phyloP scores from a whole-genome alignment of 805 yeast genomes.

The Brettanomyces bruxellensis region DNA sequence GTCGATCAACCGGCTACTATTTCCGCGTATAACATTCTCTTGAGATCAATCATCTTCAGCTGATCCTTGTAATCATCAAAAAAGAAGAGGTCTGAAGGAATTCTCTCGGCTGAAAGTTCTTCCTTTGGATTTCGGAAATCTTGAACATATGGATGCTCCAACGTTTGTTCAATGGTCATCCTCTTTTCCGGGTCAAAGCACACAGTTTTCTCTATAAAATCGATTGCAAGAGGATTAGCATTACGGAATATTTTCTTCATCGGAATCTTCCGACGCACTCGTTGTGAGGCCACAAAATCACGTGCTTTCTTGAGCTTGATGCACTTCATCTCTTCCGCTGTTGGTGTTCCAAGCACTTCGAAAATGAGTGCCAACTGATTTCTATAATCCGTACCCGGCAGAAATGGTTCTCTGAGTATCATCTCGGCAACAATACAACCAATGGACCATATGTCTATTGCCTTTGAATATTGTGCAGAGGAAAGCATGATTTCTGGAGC shows the following conservation, averaged over 20 bases:
- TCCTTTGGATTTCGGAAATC: slow-evolving; percentile 65
- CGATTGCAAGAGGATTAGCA: slow-evolving; percentile 42
- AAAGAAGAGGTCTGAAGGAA: slow-evolving; percentile 47
- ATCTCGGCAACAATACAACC: slow-evolving; percentile 74
- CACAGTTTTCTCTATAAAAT: slow-evolving; percentile 61
- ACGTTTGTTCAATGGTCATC: slow-evolving; percentile 74
- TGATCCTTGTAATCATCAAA: slow-evolving; percentile 47
- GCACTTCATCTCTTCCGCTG: slow-evolving; percentile 62
- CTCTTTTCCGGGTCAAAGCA: slow-evolving; percentile 77
- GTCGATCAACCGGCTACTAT: slow-evolving; percentile 26
- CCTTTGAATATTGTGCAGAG: slow-evolving; percentile 61
- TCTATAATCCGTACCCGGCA: slow-evolving; percentile 70
- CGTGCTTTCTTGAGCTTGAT: slow-evolving; percentile 69
- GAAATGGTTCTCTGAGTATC: slow-evolving; percentile 50
- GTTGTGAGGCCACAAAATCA: slow-evolving; percentile 55
- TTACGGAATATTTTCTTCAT: slow-evolving; percentile 40
- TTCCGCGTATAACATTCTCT: slow-evolving; percentile 43
- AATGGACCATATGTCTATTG: slow-evolving; percentile 74
- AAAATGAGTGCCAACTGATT: slow-evolving; percentile 60
- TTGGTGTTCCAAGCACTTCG: slow-evolving; percentile 66
- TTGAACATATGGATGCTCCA: slow-evolving; percentile 68
- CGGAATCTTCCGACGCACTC: slow-evolving; percentile 45
- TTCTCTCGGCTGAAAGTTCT: slow-evolving; percentile 50
- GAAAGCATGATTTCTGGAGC: slow-evolving; percentile 81
- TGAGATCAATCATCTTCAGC: slow-evolving; percentile 39